A percentile compares a stretch with the other conserved stretches of the same genome.
These are phyloP conservation scores for Ceratocystis huliohia DNA, from an alignment of 2,329 filamentous ascomycete genomes.

Conservation along the genomic window DNA sequence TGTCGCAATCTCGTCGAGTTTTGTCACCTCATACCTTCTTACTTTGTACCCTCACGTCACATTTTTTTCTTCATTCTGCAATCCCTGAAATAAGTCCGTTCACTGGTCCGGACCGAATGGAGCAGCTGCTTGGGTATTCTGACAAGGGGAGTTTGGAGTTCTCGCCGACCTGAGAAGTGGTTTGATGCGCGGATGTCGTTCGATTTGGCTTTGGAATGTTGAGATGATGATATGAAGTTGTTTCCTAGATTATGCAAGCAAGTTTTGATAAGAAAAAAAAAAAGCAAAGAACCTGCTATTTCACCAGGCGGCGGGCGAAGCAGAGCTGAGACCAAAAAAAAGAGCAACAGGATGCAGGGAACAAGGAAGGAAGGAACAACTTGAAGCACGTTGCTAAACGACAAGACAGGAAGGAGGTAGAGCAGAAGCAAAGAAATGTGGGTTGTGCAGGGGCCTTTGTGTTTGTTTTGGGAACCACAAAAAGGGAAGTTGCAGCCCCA, in stretches of 20 bases:
- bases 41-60: background rate
- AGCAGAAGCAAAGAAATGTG: background rate
- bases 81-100: constrained; percentile 8
- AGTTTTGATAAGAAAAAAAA: background rate
- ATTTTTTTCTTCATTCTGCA: background rate
- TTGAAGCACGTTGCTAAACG: background rate
- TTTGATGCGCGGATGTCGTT: background rate
- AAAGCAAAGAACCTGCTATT: background rate
- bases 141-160: background rate
- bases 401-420: constrained; percentile 1
- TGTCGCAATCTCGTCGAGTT: background rate
- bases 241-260: background rate
- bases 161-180: background rate
- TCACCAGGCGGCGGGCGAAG: background rate
- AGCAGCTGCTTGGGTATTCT: background rate
- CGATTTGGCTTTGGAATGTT: background rate
- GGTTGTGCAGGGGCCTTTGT: background rate
- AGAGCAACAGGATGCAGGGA: background rate
- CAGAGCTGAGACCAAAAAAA: background rate
- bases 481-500: constrained; percentile 17
- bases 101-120: constrained; percentile 7
- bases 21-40: background rate
- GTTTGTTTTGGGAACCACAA: constrained; percentile 10
- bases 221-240: background rate
- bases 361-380: background rate